Conservation (phyloP, 1,139 yeast species). For the Zygosaccharomyces pseudobailii region DNA sequence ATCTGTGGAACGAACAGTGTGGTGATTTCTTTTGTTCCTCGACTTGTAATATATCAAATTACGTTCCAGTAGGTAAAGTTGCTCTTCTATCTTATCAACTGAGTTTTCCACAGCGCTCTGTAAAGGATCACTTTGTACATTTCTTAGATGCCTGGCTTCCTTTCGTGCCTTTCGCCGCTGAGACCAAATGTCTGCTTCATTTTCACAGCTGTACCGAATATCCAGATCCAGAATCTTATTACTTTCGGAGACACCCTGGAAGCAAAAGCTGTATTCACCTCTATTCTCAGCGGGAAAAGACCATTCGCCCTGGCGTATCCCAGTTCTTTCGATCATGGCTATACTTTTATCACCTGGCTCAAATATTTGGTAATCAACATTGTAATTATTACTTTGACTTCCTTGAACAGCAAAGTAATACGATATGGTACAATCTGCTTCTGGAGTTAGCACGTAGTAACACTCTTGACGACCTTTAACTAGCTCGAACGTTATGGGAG, state of each 20-base stretch:
- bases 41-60: slow-evolving; percentile 79
- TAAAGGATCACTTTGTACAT: slow-evolving; percentile 35
- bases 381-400: slow-evolving; percentile 69
- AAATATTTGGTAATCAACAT: slow-evolving; percentile 70
- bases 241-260: slow-evolving; percentile 81
- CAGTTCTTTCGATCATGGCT: slow-evolving; percentile 52
- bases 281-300: slow-evolving; percentile 57
- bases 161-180: slow-evolving; percentile 48
- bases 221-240: slow-evolving; percentile 90
- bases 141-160: slow-evolving; percentile 16
- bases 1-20: slow-evolving; percentile 86
- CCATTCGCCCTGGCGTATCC: slow-evolving; percentile 84
- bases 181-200: slow-evolving; percentile 61
- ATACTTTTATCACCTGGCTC: slow-evolving; percentile 55
- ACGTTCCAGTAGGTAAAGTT: slow-evolving; percentile 60
- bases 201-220: slow-evolving; percentile 41
- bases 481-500: slow-evolving; percentile 70
- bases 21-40: slow-evolving; percentile 88
- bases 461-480: slow-evolving; percentile 79
- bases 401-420: slow-evolving; percentile 90
- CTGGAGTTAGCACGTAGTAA: slow-evolving; percentile 67
- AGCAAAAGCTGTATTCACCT: slow-evolving; percentile 94
- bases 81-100: slow-evolving; percentile 59
- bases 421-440: slow-evolving; percentile 59
- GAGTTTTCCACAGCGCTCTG: slow-evolving; percentile 53